Percentiles rank a stretch among this genome's conserved stretches.
These are phyloP conservation scores for Apodospora peruviana DNA, from an alignment of 495 filamentous ascomycete species.

Conservation along the genomic window DNA sequence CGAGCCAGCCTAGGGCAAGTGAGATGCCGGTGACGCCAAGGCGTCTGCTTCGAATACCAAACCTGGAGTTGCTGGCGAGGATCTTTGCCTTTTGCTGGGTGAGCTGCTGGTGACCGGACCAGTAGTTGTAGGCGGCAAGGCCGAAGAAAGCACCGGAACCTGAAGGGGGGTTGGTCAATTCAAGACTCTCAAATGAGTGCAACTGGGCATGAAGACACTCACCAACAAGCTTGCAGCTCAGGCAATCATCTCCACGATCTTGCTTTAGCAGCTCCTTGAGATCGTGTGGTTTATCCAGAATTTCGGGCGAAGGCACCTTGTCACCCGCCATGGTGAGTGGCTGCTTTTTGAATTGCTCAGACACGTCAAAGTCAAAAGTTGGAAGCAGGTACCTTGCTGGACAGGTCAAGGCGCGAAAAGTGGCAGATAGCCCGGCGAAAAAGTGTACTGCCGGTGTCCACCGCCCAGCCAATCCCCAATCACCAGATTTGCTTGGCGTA, in stretches of 20 bases:
- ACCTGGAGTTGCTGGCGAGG: conserved; percentile 61
- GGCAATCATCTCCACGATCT: conserved; percentile 64
- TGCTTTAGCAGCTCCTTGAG: conserved; percentile 51
- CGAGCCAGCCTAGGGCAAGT: conserved; percentile 62
- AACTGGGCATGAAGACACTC: conserved; percentile 5
- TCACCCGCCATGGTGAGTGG: conserved; percentile 32
- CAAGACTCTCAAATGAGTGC: not conserved
- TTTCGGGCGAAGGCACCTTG: conserved; percentile 30
- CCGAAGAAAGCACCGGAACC: conserved; percentile 81
- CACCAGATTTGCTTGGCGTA: not conserved
- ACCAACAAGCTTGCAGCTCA: conserved; percentile 65
- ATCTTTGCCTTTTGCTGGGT: conserved; percentile 64
- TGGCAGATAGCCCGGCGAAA: not conserved
- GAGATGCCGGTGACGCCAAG: conserved; percentile 68
- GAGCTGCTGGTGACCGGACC: conserved; percentile 72
- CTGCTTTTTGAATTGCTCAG: not conserved
- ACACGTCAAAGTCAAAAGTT: no score
- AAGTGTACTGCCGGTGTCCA: conserved; percentile 1
- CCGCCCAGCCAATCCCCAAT: conserved; percentile 2
- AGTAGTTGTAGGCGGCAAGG: conserved; percentile 83
- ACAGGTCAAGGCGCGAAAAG: not conserved
- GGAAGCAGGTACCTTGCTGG: not conserved
- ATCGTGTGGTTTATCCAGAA: conserved; percentile 46
- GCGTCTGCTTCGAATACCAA: conserved; percentile 69
- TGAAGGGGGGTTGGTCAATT: not conserved